A percentile compares a stretch with the other conserved stretches of the same genome.
phyloP scores from a whole-genome alignment of 192 early-diverging fungal species.

The Gonapodya prolifera region DNA sequence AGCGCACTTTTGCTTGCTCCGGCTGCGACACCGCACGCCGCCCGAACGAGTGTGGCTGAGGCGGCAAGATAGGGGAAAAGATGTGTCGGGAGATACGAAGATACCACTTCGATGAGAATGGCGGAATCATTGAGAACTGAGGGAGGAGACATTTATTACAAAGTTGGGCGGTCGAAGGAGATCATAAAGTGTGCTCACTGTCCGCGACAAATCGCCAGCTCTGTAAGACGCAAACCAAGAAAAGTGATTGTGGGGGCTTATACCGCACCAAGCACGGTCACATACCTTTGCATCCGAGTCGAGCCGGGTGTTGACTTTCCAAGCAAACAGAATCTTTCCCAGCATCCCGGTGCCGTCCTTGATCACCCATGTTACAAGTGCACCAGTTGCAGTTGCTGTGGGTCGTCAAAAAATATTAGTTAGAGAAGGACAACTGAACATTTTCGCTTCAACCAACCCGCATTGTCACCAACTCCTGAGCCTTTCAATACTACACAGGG shows the following conservation, averaged over 20 bases:
- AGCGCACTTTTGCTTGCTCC: conserved; percentile 24
- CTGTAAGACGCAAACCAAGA: not conserved
- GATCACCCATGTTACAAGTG: conserved; percentile 18
- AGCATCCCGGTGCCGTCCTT: conserved; percentile 28
- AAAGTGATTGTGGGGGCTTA: not conserved
- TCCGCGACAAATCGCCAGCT: conserved; percentile 22
- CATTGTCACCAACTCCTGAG: conserved; percentile 20
- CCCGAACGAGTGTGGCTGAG: conserved; percentile 9
- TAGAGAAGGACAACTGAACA: not conserved
- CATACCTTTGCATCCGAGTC: conserved; percentile 24
- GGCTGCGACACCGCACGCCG: conserved; percentile 22
- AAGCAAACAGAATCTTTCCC: conserved; percentile 25
- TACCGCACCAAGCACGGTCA: not conserved
- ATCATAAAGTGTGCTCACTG: not conserved
- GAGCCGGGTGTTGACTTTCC: conserved; percentile 15
- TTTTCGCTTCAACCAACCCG: no score
- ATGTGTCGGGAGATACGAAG: conserved; percentile 8
- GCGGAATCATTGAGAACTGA: conserved; percentile 24
- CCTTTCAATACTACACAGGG: conserved; percentile 9
- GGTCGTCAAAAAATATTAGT: not conserved
- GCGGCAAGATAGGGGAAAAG: conserved; percentile 10
- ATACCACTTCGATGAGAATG: conserved; percentile 13
- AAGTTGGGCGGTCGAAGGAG: not conserved
- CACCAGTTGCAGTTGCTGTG: conserved; percentile 12
- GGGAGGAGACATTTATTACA: not conserved